These are phyloP conservation scores for Globisporangium rhizosaccharum DNA, from an alignment of 352 stramenopile genomes.

Conservation along the genomic window DNA sequence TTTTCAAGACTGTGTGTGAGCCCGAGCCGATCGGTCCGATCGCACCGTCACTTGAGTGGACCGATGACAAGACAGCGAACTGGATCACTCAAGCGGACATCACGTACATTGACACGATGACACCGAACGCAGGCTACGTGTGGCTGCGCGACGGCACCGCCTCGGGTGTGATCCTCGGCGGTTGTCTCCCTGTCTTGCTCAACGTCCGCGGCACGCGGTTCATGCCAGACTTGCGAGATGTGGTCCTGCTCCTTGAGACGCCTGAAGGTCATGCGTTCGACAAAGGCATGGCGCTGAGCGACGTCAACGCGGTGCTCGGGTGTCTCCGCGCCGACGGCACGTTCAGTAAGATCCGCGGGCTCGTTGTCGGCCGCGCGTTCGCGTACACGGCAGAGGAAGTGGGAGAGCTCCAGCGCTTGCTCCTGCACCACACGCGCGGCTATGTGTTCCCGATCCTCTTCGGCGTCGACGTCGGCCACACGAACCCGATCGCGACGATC, in stretches of 20 bases:
- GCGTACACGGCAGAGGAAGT: conserved; percentile 31
- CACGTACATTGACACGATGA: conserved; percentile 30
- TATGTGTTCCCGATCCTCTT: conserved; percentile 51
- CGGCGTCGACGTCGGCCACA: conserved; percentile 49
- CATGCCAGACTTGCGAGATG: conserved; percentile 31
- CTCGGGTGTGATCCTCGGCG: conserved; percentile 34
- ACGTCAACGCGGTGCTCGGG: conserved; percentile 44
- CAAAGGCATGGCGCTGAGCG: conserved; percentile 38
- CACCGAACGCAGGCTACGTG: conserved; percentile 34
- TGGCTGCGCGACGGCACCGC: conserved; percentile 34
- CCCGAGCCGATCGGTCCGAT: conserved; percentile 24
- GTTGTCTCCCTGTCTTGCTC: conserved; percentile 50
- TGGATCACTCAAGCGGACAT: conserved; percentile 47
- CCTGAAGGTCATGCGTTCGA: conserved; percentile 46
- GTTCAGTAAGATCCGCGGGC: conserved; percentile 38
- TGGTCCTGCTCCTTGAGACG: conserved; percentile 51
- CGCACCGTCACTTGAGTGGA: conserved; percentile 39
- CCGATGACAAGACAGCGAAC: conserved; percentile 58
- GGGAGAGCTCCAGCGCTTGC: conserved; percentile 35
- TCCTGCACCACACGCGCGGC: conserved; percentile 48
- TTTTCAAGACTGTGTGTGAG: conserved; percentile 24
- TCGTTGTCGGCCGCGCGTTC: conserved; percentile 52
- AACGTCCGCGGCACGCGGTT: conserved; percentile 47
- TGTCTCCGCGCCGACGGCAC: conserved; percentile 39
- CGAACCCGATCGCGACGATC: conserved; percentile 52